These are phyloP conservation scores for Aristolochia fimbriata DNA, from an alignment of 164 flowering plant species.

Conservation along the genomic window DNA sequence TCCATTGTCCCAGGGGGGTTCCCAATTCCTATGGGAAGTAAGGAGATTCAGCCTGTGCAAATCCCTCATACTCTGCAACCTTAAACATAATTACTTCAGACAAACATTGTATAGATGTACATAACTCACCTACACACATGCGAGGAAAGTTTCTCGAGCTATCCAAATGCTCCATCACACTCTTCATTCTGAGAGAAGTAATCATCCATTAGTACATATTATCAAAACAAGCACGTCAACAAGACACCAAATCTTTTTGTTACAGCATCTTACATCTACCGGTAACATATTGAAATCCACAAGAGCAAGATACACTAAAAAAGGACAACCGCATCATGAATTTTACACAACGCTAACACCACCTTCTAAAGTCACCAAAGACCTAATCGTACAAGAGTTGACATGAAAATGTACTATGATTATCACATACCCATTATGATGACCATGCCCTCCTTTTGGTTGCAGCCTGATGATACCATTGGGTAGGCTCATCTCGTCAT, in stretches of 20 bases:
- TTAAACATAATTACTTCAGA: no score
- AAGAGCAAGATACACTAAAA: no score
- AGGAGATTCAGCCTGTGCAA: no score
- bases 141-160: slow-evolving; percentile 77
- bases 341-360: no score
- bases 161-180: slow-evolving; percentile 79
- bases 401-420: neutral
- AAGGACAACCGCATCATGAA: no score
- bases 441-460: slow-evolving; percentile 92
- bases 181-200: slow-evolving; percentile 57
- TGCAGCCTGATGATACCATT: slow-evolving; percentile 90
- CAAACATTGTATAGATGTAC: neutral
- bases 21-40: slow-evolving; percentile 56
- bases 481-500: slow-evolving; percentile 94
- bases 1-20: slow-evolving; percentile 97
- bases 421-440: slow-evolving; percentile 79
- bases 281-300: no score
- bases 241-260: no score
- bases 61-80: no score
- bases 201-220: neutral
- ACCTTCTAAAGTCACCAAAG: no score
- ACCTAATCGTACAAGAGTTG: neutral
- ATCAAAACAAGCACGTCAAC: no score
- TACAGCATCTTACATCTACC: no score
- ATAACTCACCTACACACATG: slow-evolving; percentile 62